Base-by-base conservation (phyloP, 108 stramenopile species). In the Parmales sp. region DNA sequence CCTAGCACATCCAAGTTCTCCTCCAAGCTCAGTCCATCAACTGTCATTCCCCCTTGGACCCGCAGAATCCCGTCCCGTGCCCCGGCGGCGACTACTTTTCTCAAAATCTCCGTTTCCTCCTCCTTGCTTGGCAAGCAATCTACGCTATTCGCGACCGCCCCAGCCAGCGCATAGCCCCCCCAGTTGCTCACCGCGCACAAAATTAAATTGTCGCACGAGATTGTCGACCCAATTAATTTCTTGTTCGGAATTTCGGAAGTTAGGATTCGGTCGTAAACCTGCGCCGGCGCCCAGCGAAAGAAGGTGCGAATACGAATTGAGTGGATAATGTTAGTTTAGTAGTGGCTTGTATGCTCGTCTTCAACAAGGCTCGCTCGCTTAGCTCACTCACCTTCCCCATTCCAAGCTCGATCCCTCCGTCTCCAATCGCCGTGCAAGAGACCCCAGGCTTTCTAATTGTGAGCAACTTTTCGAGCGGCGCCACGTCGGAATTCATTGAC, bases 331-430 rank as follows among this genome's bases (percentile, higher is more conserved):
- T n/a, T n/a, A n/a, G n/a, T n/a, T n/a, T n/a, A n/a, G n/a, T n/a
- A n/a, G n/a, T n/a, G n/a, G n/a, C n/a, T n/a, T n/a, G n/a, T n/a
- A n/a, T n/a, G n/a, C n/a, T n/a, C n/a, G n/a, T n/a, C n/a, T n/a
- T n/a, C n/a, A n/a, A n/a, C n/a, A n/a, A n/a, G n/a, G n/a, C n/a
- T n/a, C n/a, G n/a, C n/a, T n/a, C n/a, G n/a, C n/a, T n/a, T n/a
- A n/a, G n/a, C n/a, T n/a, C n/a, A n/a, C n/a, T n/a, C 0, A 86
- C 87, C 65, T 89, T 89, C 11, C 91, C 91, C 88, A 92, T 89
- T 5, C 91, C 91, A 29, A 92, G 69, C 66, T 92, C 91, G 65
- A 89, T 92, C 29, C 91, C 84, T 38, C 87, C 84, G 63, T 85
- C 87, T 22, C 84, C 84, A 70, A 85, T 82, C 23, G 79, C 84